phyloP scores from a whole-genome alignment of 345 rosid species.

The Acer yangbiense region DNA sequence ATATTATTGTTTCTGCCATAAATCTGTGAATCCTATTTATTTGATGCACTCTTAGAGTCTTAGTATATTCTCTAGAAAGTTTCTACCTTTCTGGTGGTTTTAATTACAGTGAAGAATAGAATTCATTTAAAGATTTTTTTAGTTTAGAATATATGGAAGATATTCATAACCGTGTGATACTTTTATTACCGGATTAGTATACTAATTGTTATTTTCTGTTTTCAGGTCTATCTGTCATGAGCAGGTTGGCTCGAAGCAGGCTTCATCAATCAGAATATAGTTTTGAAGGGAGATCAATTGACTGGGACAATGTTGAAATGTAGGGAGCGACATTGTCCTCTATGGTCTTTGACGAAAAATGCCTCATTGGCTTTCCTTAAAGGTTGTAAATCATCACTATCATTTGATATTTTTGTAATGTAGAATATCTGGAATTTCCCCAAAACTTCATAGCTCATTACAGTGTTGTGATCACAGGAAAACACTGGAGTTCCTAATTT shows the following conservation, averaged over 20 bases:
- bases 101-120: background rate
- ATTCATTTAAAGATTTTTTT: background rate
- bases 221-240: constrained; percentile 81
- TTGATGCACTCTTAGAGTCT: background rate
- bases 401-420: no score
- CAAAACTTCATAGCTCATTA: no score
- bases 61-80: background rate
- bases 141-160: background rate
- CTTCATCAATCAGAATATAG: constrained; percentile 44
- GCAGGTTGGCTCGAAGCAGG: constrained; percentile 57
- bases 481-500: no score
- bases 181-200: background rate
- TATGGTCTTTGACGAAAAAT: background rate
- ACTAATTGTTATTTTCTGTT: background rate
- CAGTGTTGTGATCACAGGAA: no score
- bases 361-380: background rate
- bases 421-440: no score
- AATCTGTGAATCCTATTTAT: background rate
- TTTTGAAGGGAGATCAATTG: constrained; percentile 48
- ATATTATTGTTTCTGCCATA: background rate
- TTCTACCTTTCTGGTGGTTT: background rate
- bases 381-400: background rate
- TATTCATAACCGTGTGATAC: background rate
- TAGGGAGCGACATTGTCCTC: constrained; percentile 26
- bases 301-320: constrained; percentile 58